phyloP scores from a whole-genome alignment of 2,329 filamentous ascomycete genomes.

The Phyllosticta citrichinensis region DNA sequence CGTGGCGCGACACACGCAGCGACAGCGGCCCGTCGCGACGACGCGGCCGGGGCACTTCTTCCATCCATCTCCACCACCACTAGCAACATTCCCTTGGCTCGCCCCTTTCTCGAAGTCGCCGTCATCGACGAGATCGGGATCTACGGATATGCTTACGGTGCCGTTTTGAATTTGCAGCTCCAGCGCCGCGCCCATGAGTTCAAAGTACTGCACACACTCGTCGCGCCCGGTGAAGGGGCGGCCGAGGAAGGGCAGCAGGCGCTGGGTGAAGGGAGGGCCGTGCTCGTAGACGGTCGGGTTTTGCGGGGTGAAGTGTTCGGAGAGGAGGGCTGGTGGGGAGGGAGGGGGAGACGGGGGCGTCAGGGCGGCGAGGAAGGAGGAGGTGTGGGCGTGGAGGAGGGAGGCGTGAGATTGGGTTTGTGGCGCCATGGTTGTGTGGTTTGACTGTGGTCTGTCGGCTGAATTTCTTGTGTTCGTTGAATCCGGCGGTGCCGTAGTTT shows the following conservation, averaged over 20 bases:
- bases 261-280: background rate
- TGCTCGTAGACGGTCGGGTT: conserved; percentile 2
- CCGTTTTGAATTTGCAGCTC: background rate
- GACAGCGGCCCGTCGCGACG: background rate
- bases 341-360: background rate
- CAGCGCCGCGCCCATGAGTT: background rate
- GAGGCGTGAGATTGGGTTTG: no score
- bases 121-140: background rate
- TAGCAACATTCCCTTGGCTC: background rate
- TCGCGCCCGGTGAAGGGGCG: background rate
- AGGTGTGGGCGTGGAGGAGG: conserved; percentile 2
- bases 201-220: background rate
- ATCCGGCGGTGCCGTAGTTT: no score
- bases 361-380: conserved; percentile 2
- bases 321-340: background rate
- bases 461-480: no score
- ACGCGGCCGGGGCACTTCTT: background rate
- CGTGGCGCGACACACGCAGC: background rate
- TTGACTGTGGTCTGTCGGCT: no score
- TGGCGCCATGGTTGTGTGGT: no score
- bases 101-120: background rate
- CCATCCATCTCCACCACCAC: background rate
- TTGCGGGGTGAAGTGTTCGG: background rate
- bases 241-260: conserved; percentile 1
- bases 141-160: background rate